These are phyloP conservation scores for Kazachstania sp. DNA, from an alignment of 1,139 yeast genomes.

Conservation along the genomic window DNA sequence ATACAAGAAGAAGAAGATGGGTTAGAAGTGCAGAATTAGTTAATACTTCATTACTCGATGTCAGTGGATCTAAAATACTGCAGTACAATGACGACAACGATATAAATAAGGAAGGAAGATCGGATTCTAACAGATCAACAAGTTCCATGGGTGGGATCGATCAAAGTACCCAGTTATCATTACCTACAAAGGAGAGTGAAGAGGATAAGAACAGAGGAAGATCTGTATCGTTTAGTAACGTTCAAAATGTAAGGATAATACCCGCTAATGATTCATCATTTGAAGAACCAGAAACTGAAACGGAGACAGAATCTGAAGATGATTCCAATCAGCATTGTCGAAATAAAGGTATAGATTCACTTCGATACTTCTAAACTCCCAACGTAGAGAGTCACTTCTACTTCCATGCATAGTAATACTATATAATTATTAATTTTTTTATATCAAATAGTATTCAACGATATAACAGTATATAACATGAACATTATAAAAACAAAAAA, in stretches of 20 bases:
- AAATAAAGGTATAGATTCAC: neutral
- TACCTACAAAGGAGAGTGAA: neutral
- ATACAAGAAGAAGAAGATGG: conserved; percentile 94
- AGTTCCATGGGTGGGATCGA: neutral
- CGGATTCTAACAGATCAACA: neutral
- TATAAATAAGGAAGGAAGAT: neutral
- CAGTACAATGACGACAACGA: neutral
- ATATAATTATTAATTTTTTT: neutral
- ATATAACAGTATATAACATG: too few species aligned
- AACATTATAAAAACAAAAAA: neutral
- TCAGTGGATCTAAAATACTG: neutral
- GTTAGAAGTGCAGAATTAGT: conserved; percentile 86
- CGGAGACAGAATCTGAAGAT: neutral
- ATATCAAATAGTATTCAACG: neutral
- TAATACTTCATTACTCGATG: conserved; percentile 5
- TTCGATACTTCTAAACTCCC: neutral
- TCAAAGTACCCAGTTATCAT: neutral
- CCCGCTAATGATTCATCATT: conserved; percentile 10
- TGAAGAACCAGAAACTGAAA: neutral
- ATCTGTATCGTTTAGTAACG: conserved; percentile 27
- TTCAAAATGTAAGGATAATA: conserved; percentile 23
- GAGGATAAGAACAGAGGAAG: conserved; percentile 11
- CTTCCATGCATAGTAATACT: neutral
- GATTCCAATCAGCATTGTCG: conserved; percentile 1
- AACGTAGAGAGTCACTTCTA: neutral